These are phyloP conservation scores for Ciborinia camelliae DNA, from an alignment of 2,329 filamentous ascomycete genomes.

Conservation along the genomic window DNA sequence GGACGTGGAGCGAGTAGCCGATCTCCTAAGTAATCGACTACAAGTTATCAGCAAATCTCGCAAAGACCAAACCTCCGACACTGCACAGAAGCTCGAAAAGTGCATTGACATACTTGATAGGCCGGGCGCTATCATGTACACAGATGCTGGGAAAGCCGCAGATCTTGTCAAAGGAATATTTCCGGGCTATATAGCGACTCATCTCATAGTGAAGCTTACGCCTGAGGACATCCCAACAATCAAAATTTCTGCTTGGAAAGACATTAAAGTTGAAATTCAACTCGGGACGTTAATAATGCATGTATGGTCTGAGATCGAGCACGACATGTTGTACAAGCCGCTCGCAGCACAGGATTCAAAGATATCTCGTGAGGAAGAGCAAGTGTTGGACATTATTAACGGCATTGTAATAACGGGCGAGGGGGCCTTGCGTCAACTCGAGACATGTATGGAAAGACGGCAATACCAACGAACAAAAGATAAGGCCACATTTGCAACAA, in stretches of 20 bases:
- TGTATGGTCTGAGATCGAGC: not conserved
- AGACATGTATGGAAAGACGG: not conserved
- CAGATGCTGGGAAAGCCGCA: not conserved
- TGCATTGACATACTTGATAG: not conserved
- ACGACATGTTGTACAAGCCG: not conserved
- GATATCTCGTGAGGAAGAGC: not conserved
- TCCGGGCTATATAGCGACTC: not conserved
- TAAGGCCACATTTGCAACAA: not conserved
- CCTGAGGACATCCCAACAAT: not conserved
- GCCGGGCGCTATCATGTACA: too few species aligned
- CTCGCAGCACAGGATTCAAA: not conserved
- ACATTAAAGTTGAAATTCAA: not conserved
- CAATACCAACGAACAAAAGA: not conserved
- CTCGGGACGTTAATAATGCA: not conserved
- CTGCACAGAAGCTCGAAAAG: not conserved
- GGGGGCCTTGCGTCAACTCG: not conserved
- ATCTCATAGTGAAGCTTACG: not conserved
- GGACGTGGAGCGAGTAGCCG: not conserved
- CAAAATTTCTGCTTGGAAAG: not conserved
- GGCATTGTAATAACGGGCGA: not conserved
- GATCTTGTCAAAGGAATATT: not conserved
- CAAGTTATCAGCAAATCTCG: not conserved
- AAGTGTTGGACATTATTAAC: conserved; percentile 1
- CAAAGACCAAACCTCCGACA: not conserved
- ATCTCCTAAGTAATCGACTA: not conserved